Evolutionary conservation across 257 asterid species (phyloP).

Genomic region (Misopates orontium): DNA sequence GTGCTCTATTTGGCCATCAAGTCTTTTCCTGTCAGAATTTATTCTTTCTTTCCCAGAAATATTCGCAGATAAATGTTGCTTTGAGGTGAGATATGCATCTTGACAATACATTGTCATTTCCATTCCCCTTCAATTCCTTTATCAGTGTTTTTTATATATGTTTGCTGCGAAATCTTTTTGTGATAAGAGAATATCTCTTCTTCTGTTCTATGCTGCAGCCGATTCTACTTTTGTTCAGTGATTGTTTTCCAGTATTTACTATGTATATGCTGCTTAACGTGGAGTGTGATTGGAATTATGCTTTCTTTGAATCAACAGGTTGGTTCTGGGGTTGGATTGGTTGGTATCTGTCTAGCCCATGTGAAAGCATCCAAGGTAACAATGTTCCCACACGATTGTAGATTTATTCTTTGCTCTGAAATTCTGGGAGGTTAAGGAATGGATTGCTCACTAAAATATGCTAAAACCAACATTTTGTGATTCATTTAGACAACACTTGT

Average conservation of each 20-base stretch:
- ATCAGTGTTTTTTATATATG: too few relatives aligned
- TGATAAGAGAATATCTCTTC: too few relatives aligned
- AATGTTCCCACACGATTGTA: background rate
- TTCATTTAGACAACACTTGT: background rate
- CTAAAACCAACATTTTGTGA: background rate
- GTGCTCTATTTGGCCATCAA: conserved; percentile 96
- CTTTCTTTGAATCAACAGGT: conserved; percentile 49
- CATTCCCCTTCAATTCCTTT: conserved; percentile 10
- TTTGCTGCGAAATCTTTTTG: too few relatives aligned
- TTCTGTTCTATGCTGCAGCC: background rate
- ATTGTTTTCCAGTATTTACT: conserved; percentile 3
- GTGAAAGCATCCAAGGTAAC: conserved; percentile 77
- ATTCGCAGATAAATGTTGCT: conserved; percentile 71
- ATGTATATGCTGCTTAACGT: background rate
- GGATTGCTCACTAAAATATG: too few relatives aligned
- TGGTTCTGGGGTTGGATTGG: conserved; percentile 95
- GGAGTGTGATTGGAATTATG: background rate
- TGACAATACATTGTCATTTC: background rate
- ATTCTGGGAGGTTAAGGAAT: too few relatives aligned
- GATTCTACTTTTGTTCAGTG: background rate
- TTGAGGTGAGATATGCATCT: conserved; percentile 70
- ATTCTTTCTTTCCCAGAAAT: conserved; percentile 83
- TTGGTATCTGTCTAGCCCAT: conserved; percentile 77
- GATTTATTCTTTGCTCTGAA: too few relatives aligned
- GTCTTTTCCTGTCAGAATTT: conserved; percentile 91